A percentile compares a stretch with the other conserved stretches of the same genome.
These are phyloP conservation scores for Ogataea siamensis DNA, from an alignment of 805 yeast genomes.

Conservation along the genomic window DNA sequence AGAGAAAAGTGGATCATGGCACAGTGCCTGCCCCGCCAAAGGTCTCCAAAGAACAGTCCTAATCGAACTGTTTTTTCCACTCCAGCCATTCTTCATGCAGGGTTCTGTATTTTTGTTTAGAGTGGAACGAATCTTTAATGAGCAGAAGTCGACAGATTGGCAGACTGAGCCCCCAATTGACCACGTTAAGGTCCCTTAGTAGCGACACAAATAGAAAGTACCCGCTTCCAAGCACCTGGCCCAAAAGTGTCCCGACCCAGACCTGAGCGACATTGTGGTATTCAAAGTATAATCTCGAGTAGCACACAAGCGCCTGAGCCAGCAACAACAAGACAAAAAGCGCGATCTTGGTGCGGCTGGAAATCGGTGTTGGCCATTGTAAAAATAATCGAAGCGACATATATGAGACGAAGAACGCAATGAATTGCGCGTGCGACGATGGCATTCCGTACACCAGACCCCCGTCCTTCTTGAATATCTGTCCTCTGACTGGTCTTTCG, in stretches of 20 bases:
- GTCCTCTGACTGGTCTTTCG: conserved; percentile 61
- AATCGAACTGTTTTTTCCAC: conserved; percentile 25
- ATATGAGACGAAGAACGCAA: conserved; percentile 78
- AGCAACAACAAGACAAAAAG: conserved; percentile 32
- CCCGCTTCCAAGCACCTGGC: conserved; percentile 53
- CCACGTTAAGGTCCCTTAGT: conserved; percentile 63
- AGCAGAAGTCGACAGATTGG: conserved; percentile 48
- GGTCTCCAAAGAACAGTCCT: conserved; percentile 2
- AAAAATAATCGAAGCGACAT: conserved; percentile 42
- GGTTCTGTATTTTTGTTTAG: conserved; percentile 11
- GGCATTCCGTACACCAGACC: conserved; percentile 86
- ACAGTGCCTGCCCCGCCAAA: conserved; percentile 39
- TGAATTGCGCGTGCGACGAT: conserved; percentile 92
- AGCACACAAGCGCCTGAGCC: conserved; percentile 47
- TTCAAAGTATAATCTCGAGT: conserved; percentile 70
- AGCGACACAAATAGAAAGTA: conserved; percentile 55
- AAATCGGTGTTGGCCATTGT: conserved; percentile 41
- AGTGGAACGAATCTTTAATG: conserved; percentile 56
- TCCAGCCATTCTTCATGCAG: conserved; percentile 24
- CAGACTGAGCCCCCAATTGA: conserved; percentile 63
- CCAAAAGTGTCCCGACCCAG: conserved; percentile 64
- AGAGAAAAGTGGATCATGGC: conserved; percentile 24
- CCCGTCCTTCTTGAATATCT: conserved; percentile 36
- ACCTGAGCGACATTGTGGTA: conserved; percentile 81
- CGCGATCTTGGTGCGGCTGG: conserved; percentile 25